Evolutionary conservation across 169 alveolate genomes (phyloP), one percentile per base, ranked within the genome.

Genomic region (Cryptosporidium viatorum): DNA sequence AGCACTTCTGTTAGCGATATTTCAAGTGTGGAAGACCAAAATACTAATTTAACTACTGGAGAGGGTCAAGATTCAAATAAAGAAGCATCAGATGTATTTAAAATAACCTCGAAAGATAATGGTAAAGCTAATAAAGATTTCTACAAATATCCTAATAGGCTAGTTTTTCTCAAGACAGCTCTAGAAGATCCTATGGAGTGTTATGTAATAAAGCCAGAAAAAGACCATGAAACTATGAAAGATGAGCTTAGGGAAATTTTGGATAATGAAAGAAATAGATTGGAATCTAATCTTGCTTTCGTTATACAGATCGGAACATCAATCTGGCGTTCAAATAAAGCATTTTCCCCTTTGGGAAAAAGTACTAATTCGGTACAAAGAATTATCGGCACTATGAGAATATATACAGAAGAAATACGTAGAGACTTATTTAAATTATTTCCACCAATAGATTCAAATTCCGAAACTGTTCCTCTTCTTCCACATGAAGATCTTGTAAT

Each of bases 231-330:
- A 2, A 33, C 37, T 23, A 80, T 50, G 2, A 59, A 14, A 29
- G 65, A 67, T 21, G 89, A 80, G 41, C 45, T 80, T 7, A 60
- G 89, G 43, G 75, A 80, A 45, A 60, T 62, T 14, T 12, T 80
- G 37, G 89, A 80, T 48, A n/a, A 14, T 26, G 89, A 80, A 65
- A 35, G 89, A 62, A 37, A 80, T 31, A 35, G 89, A 41, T 26
- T 80, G 14, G 89, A 80, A 55, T 80, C 89, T 0, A 80, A 59
- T 43, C 41, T 80, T 26, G 89, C 89, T 29, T 80, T 80, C 43
- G 69, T 65, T 31, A 4, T 80, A 0, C 89, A 80, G 26, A 45
- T 80, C 9, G 68, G 74, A 29, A 62, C 80, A 9, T 41, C 68
- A 65, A 62, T 80, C 7, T 80, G 89, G 89, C 18, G 65, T 6